Evolutionary conservation across 305 asterid species (phyloP).

Genomic region (Fraxinus angustifolia): DNA sequence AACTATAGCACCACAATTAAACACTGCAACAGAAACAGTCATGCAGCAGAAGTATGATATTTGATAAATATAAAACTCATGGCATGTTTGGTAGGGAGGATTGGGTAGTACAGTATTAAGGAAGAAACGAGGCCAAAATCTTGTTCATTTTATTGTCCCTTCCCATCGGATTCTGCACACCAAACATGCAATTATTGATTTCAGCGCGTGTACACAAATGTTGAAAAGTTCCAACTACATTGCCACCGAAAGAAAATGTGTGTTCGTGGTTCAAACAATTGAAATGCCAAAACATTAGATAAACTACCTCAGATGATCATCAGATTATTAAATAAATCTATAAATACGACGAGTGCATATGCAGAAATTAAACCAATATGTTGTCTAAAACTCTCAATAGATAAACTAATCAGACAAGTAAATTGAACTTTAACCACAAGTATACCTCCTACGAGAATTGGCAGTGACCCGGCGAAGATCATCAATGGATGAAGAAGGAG

Average conservation of each 20-base stretch:
- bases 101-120: neutral
- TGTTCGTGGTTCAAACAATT: neutral
- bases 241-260: neutral
- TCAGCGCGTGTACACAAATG: slow-evolving; percentile 4
- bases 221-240: neutral
- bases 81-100: neutral
- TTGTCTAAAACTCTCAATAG: neutral
- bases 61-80: neutral
- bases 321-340: neutral
- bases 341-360: neutral
- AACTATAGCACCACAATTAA: neutral
- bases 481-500: slow-evolving; percentile 57
- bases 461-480: slow-evolving; percentile 88
- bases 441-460: slow-evolving; percentile 85
- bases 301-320: neutral
- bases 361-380: neutral
- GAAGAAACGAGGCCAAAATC: neutral
- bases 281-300: slow-evolving; percentile 1
- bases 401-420: neutral
- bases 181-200: neutral
- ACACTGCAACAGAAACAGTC: neutral
- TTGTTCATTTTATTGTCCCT: neutral
- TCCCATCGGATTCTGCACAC: neutral
- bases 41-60: neutral
- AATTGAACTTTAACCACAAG: neutral